Conservation (phyloP, 257 asterid genomes). For the Apocynum venetum region DNA sequence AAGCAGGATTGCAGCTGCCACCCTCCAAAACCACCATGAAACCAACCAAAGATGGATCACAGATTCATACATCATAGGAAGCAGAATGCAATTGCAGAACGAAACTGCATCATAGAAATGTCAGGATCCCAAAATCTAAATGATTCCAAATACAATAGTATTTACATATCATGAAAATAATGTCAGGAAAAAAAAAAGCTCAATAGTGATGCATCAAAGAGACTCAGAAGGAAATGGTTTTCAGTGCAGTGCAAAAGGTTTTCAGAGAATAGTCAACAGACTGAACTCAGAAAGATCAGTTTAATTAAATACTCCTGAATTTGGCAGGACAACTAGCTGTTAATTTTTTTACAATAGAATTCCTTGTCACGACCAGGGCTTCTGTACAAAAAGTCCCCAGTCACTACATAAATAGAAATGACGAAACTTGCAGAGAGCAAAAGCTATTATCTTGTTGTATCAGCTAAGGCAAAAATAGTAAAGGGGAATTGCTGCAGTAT, state of each 20-base stretch:
- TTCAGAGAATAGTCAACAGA: background rate
- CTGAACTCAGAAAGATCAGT: background rate
- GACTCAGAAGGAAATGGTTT: background rate
- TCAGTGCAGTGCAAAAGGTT: background rate
- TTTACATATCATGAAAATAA: background rate
- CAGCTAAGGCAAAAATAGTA: slow-evolving; percentile 15
- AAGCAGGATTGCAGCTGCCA: too few relatives aligned
- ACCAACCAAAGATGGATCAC: too few relatives aligned
- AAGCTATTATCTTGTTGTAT: background rate
- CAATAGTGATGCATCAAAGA: background rate
- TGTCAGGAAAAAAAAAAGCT: background rate
- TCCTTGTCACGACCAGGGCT: slow-evolving; percentile 12
- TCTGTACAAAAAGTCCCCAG: slow-evolving; percentile 13
- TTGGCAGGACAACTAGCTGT: background rate
- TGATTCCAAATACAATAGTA: background rate
- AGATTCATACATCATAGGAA: too few relatives aligned
- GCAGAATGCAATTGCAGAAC: background rate
- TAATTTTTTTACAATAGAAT: background rate
- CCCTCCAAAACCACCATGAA: too few relatives aligned
- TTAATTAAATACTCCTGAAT: background rate
- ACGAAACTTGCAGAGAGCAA: background rate
- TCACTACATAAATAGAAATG: slow-evolving; percentile 4
- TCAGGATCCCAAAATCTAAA: background rate
- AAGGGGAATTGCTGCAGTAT: slow-evolving; percentile 27
- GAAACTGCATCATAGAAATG: too few relatives aligned